Evolutionary conservation across 2,329 filamentous ascomycete species (phyloP).

Genomic region (Xylaria sp.): DNA sequence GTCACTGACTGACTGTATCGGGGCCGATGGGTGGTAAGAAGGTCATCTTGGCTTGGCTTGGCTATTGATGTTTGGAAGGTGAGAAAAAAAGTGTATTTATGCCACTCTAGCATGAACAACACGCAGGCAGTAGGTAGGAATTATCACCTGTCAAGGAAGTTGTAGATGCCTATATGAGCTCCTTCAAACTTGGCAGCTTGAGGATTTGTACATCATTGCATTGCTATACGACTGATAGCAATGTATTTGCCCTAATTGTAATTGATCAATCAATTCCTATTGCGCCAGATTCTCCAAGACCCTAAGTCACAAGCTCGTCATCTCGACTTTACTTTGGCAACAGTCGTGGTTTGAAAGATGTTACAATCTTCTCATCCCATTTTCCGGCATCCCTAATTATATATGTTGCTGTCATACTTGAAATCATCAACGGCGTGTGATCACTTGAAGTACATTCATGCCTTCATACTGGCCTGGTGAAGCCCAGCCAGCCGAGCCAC

Average conservation of each 20-base stretch:
- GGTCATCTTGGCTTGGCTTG: background rate
- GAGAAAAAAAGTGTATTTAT: too few species aligned
- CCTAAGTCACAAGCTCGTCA: background rate
- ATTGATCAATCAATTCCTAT: constrained; percentile 6
- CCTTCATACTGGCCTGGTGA: background rate
- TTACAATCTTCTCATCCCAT: background rate
- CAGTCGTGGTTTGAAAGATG: background rate
- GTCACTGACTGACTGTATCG: background rate
- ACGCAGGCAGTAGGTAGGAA: too few species aligned
- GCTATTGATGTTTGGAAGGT: background rate
- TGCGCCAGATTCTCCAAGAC: constrained; percentile 13
- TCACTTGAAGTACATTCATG: background rate
- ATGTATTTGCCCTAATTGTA: background rate
- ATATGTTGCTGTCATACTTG: background rate
- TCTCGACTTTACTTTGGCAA: background rate
- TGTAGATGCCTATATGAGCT: background rate
- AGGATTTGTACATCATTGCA: background rate
- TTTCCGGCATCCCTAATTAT: background rate
- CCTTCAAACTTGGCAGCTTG: background rate
- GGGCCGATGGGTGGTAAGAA: background rate
- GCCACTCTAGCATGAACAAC: too few species aligned
- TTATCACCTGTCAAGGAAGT: background rate
- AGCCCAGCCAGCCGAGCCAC: background rate
- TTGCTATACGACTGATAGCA: too few species aligned
- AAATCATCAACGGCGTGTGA: background rate